Conservation (phyloP, 225 moss, liverwort and hornwort species). For the Polytrichum commune region DNA sequence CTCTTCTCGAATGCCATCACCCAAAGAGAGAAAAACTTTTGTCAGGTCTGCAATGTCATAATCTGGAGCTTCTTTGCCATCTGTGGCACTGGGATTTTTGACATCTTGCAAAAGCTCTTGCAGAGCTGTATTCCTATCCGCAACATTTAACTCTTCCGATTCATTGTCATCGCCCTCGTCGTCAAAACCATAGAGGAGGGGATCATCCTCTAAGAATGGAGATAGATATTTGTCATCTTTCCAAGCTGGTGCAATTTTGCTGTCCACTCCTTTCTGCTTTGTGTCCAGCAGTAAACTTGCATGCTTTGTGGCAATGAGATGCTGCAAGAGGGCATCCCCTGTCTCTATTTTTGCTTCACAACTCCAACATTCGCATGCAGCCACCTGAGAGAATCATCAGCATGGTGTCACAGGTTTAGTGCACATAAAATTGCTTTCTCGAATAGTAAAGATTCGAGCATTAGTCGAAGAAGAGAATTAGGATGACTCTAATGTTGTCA, state of each 20-base stretch:
- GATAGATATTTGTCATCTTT: constrained; percentile 61
- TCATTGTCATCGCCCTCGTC: constrained; percentile 51
- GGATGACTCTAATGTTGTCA: too few relatives aligned
- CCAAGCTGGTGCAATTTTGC: constrained; percentile 32
- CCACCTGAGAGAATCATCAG: constrained; percentile 33
- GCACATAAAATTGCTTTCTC: not conserved
- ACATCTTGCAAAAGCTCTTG: constrained; percentile 30
- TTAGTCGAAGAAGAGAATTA: too few relatives aligned
- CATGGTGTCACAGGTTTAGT: not conserved
- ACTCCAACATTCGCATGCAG: constrained; percentile 28
- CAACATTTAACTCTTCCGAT: constrained; percentile 32
- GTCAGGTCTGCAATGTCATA: constrained; percentile 22
- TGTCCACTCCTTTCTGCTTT: constrained; percentile 5
- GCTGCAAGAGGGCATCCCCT: constrained; percentile 35
- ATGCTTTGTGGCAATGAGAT: constrained; percentile 17
- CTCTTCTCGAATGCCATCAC: constrained; percentile 25
- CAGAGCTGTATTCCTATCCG: constrained; percentile 24
- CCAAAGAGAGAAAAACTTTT: constrained; percentile 33
- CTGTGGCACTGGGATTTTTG: constrained; percentile 9
- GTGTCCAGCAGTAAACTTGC: constrained; percentile 7
- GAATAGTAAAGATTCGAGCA: too few relatives aligned
- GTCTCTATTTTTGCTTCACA: constrained; percentile 20
- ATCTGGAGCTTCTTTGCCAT: constrained; percentile 5
- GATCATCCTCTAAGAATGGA: constrained; percentile 59
- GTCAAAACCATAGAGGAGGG: constrained; percentile 71